phyloP scores from a whole-genome alignment of 768 basidiomycete species.

The Mycena kentingensis region DNA sequence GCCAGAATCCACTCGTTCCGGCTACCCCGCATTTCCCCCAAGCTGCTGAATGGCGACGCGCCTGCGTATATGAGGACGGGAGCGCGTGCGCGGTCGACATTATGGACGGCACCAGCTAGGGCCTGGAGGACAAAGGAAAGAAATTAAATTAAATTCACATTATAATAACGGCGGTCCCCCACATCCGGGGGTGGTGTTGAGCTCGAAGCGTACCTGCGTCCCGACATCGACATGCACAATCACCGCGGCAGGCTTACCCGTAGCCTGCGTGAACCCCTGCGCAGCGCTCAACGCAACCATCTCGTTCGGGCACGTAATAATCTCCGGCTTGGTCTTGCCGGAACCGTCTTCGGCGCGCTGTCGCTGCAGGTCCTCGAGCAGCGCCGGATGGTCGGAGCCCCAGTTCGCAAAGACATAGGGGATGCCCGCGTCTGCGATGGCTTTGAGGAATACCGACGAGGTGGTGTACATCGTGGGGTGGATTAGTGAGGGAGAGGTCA shows the following conservation, averaged over 20 bases:
- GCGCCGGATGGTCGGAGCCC: constrained; percentile 74
- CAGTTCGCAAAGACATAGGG: constrained; percentile 75
- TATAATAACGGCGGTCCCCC: no score
- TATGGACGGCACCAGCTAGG: constrained; percentile 71
- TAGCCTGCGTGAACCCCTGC: constrained; percentile 68
- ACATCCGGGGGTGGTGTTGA: no score
- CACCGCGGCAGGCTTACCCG: constrained; percentile 67
- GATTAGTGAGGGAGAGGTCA: no score
- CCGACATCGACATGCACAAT: constrained; percentile 77
- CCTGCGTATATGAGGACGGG: constrained; percentile 77
- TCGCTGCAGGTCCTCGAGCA: constrained; percentile 68
- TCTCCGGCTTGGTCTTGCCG: constrained; percentile 44
- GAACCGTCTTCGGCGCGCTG: constrained; percentile 44
- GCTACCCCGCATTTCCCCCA: constrained; percentile 59
- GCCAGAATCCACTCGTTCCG: constrained; percentile 79
- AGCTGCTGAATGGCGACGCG: constrained; percentile 58
- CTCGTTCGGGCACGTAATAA: constrained; percentile 74
- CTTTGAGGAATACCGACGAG: constrained; percentile 61
- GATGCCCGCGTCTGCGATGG: constrained; percentile 57
- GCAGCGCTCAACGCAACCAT: constrained; percentile 76
- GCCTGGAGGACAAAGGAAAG: constrained; percentile 43
- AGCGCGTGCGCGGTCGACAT: constrained; percentile 59
- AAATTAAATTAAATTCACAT: no score
- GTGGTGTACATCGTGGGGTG: constrained; percentile 55
- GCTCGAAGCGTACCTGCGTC: constrained; percentile 47